Conservation (phyloP, 1,284 basidiomycete species). For the Ustilago tritici region DNA sequence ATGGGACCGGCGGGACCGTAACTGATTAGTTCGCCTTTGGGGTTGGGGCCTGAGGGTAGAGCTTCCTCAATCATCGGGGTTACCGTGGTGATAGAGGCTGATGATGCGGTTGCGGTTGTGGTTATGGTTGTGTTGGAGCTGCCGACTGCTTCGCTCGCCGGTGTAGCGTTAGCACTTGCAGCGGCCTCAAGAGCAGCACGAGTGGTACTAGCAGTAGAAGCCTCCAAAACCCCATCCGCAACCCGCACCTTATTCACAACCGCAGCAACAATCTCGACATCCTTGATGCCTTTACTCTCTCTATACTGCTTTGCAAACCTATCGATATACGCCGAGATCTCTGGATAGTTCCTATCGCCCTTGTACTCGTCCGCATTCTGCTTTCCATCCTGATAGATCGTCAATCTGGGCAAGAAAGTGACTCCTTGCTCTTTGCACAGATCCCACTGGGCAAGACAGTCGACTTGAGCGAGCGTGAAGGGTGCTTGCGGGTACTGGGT, state of each 20-base stretch:
- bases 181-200: conserved; percentile 8
- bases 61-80: conserved; percentile 19
- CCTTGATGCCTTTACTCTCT: conserved; percentile 42
- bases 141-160: conserved; percentile 8
- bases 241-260: conserved; percentile 6
- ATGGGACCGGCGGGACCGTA: conserved; percentile 51
- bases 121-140: conserved; percentile 2
- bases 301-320: conserved; percentile 51
- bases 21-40: conserved; percentile 54
- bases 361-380: conserved; percentile 46
- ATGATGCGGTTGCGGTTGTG: background rate
- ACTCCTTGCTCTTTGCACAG: conserved; percentile 63
- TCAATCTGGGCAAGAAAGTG: conserved; percentile 50
- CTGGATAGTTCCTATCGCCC: conserved; percentile 57
- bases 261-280: conserved; percentile 18
- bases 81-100: conserved; percentile 14
- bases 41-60: conserved; percentile 54
- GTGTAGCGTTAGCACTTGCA: conserved; percentile 5
- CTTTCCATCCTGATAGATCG: conserved; percentile 62
- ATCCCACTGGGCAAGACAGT: conserved; percentile 59
- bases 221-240: conserved; percentile 10
- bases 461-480: conserved; percentile 65
- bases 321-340: conserved; percentile 59
- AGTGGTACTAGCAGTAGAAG: conserved; percentile 5
- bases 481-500: conserved; percentile 70